Base-by-base conservation (phyloP, 306 rosid species). In the Ochetophila trinervis region DNA sequence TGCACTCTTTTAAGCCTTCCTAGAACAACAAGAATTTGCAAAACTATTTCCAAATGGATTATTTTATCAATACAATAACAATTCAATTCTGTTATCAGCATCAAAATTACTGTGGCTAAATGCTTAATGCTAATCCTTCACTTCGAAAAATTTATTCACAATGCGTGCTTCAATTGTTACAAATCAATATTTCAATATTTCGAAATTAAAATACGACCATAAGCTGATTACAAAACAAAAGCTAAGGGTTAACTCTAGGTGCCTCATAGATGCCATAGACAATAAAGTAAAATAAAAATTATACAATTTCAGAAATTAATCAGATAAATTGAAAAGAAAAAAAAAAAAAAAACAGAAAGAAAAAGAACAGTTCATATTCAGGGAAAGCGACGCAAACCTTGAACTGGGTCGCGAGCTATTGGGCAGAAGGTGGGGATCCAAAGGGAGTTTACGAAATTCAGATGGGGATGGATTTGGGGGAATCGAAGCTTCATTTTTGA, bases 381-480 rank as follows among this genome's bases (percentile, higher is more conserved):
- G 59, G 17, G 17, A 56, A 57, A 72, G 59, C 60, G 47, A 19
- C 56, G 24, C 16, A 71, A 53, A 74, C 73, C 80, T 61, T 63
- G 68, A 79, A 60, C 65, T 66, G 70, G 84, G 79, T 30, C 70
- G 79, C 61, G 84, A 71, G 49, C 66, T 67, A 79, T 17, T 54
- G 19, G 60, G 19, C 53, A 45, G 55, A 14, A 5, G 2, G 23
- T 8, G 37, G 60, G 57, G 21, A 32, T 61, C 57, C 12, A 55
- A 17, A 36, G 67, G 62, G 54, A 42, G 12, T 50, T 50, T 59
- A 18, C 69, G 42, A 57, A 72, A 65, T 53, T 74, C 57, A 52
- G 34, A 18, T 23, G 50, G 30, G 6, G 62, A 51, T 11, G 36
- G 57, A 60, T 66, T 14, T 35, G 48, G 69, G 30, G 66, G 74